These are phyloP conservation scores for Agrostemma githago DNA, from an alignment of 148 eudicot genomes.

Conservation along the genomic window DNA sequence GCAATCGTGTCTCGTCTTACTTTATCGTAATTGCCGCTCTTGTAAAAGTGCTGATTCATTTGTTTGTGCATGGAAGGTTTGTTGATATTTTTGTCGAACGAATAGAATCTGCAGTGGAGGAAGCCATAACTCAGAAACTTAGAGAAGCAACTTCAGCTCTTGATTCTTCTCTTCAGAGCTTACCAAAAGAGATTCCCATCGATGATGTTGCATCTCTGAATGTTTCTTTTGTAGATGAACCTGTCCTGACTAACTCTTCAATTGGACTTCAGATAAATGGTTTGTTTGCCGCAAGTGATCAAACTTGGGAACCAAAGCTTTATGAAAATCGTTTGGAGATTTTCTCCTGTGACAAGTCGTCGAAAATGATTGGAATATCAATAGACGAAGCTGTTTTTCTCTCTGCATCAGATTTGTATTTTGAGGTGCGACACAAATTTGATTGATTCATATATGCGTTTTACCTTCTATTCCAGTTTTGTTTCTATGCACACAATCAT, in stretches of 20 bases:
- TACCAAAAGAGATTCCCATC: slow-evolving; percentile 55
- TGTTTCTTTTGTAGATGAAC: slow-evolving; percentile 48
- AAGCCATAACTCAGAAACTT: slow-evolving; percentile 50
- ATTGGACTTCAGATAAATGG: slow-evolving; percentile 74
- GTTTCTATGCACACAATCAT: background rate
- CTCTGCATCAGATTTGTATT: slow-evolving; percentile 63
- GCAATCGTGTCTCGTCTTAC: background rate
- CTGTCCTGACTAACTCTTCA: slow-evolving; percentile 45
- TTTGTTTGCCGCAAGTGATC: slow-evolving; percentile 41
- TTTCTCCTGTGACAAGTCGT: slow-evolving; percentile 40
- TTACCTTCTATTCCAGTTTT: background rate
- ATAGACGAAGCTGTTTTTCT: slow-evolving; percentile 61
- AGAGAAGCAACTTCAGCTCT: slow-evolving; percentile 44
- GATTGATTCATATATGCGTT: background rate
- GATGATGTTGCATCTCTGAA: slow-evolving; percentile 64
- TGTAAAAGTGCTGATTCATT: background rate
- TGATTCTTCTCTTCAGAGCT: slow-evolving; percentile 44
- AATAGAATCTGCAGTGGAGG: slow-evolving; percentile 71
- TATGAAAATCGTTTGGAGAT: slow-evolving; percentile 27
- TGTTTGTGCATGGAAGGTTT: slow-evolving; percentile 38
- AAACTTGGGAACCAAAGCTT: slow-evolving; percentile 15
- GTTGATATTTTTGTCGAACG: slow-evolving; percentile 57
- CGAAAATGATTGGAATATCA: slow-evolving; percentile 74
- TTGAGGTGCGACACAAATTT: slow-evolving; percentile 38
- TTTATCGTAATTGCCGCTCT: background rate